Base-by-base conservation (phyloP, 371 early-diverging fungal genomes). In the Apophysomyces variabilis region DNA sequence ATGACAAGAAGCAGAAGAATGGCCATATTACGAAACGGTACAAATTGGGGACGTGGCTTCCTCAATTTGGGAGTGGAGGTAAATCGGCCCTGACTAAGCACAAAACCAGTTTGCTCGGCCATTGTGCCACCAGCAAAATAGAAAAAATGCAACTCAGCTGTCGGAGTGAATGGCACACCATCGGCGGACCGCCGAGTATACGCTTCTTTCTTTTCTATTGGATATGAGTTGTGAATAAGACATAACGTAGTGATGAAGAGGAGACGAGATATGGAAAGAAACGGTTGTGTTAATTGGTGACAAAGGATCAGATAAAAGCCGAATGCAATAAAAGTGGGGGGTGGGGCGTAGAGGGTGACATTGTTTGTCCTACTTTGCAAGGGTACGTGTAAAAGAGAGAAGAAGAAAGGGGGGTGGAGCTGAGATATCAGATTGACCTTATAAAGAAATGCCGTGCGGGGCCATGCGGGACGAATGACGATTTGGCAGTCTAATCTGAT, bases 361-460 rank as follows among this genome's bases (percentile, higher is more conserved):
- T 26, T 26, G 26, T 26, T 26, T 26, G 26, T 26, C 26, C 26
- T 26, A 26, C 26, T 26, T 26, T 26, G 26, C 26, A 9, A 21
- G 16, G 21, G 50, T 50, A 26, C 21, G 21, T 50, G 50, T 18
- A 9, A 50, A 1, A 7, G 21, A 50, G 50, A 14, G 4, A 18
- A 9, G 9, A 26, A 50, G 14, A 50, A 21, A 21, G n/a, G 16
- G 21, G 50, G 21, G 18, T 18, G 50, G 21, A 38, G 56, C 26
- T 18, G 50, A 16, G 38, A 62, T 62, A 39, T 62, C 63, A 62
- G 63, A 62, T 39, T 56, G 39, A 57, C 57, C 63, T 57, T 39
- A 54, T 21, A 39, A 36, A 56, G 63, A 21, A 54, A 62, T 32
- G 18, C 57, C 63, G 39, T 56, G 41, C 63, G 50, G 50, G 50